These are phyloP conservation scores for Colletotrichum tropicicola DNA, from an alignment of 2,329 filamentous ascomycete species.

Conservation along the genomic window DNA sequence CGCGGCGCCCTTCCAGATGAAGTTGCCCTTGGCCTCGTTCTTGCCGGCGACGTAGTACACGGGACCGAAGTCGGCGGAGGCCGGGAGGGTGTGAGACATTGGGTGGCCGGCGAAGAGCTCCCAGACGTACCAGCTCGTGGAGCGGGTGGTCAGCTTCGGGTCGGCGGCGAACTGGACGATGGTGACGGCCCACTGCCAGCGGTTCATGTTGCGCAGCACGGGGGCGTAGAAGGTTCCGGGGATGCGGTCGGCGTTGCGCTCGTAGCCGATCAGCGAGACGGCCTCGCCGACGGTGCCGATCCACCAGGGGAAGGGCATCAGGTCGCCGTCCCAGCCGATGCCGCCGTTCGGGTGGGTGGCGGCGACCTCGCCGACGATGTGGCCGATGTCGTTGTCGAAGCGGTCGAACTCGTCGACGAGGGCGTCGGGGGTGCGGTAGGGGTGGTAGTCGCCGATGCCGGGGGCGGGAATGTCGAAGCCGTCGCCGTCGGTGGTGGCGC, in stretches of 20 bases:
- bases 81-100: constrained; percentile 56
- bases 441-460: constrained; percentile 59
- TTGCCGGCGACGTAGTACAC: constrained; percentile 60
- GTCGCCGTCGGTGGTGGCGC: constrained; percentile 56
- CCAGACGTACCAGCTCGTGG: constrained; percentile 60
- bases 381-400: constrained; percentile 58
- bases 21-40: constrained; percentile 48
- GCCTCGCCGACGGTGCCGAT: constrained; percentile 71
- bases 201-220: constrained; percentile 57
- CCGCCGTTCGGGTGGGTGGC: constrained; percentile 62
- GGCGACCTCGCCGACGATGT: constrained; percentile 60
- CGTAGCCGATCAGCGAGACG: constrained; percentile 70
- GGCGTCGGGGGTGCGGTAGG: constrained; percentile 59
- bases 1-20: constrained; percentile 60
- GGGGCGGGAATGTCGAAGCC: constrained; percentile 50
- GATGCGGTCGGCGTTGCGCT: constrained; percentile 70
- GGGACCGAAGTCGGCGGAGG: constrained; percentile 51
- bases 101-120: constrained; percentile 55
- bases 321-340: constrained; percentile 53
- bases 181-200: constrained; percentile 62
- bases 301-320: constrained; percentile 62
- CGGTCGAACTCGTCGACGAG: constrained; percentile 58
- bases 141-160: constrained; percentile 55
- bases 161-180: constrained; percentile 59
- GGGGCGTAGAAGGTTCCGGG: constrained; percentile 62